Evolutionary conservation across 768 basidiomycete species (phyloP).

Genomic region (Strobilomyces confusus): DNA sequence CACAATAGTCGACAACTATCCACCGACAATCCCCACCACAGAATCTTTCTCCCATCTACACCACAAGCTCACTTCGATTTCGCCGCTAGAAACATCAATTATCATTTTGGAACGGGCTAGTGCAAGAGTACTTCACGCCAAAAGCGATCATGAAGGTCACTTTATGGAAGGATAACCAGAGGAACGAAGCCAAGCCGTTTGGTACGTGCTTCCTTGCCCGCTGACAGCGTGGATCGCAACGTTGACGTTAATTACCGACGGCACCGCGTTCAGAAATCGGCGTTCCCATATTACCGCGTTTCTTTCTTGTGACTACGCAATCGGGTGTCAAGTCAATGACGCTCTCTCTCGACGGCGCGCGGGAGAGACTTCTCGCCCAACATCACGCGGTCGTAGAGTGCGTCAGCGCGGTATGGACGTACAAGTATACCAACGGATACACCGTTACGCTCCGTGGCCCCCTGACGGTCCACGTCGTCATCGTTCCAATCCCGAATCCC

Average conservation of each 20-base stretch:
- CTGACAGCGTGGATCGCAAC: conserved; percentile 2
- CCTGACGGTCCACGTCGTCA: conserved; percentile 58
- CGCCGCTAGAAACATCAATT: conserved; percentile 53
- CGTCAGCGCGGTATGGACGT: conserved; percentile 73
- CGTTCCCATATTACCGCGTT: conserved; percentile 73
- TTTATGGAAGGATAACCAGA: conserved; percentile 83
- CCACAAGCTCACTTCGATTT: conserved; percentile 8
- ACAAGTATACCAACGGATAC: conserved; percentile 75
- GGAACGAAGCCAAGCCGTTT: conserved; percentile 77
- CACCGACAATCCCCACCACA: too few species aligned
- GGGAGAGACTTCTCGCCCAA: conserved; percentile 57
- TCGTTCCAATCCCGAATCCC: conserved; percentile 25
- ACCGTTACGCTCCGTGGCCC: conserved; percentile 74
- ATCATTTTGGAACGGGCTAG: conserved; percentile 61
- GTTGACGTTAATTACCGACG: conserved; percentile 8
- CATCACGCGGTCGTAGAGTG: conserved; percentile 60
- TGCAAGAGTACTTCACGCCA: conserved; percentile 67
- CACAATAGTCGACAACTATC: too few species aligned
- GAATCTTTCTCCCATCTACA: too few species aligned
- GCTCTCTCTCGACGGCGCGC: conserved; percentile 71
- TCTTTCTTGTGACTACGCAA: conserved; percentile 80
- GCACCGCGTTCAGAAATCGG: conserved; percentile 58
- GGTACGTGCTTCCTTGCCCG: conserved; percentile 43
- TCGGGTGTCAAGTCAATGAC: conserved; percentile 84
- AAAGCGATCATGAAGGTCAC: conserved; percentile 75